These are phyloP conservation scores for Annona squamosa DNA, from an alignment of 164 flowering plant genomes.

Conservation along the genomic window DNA sequence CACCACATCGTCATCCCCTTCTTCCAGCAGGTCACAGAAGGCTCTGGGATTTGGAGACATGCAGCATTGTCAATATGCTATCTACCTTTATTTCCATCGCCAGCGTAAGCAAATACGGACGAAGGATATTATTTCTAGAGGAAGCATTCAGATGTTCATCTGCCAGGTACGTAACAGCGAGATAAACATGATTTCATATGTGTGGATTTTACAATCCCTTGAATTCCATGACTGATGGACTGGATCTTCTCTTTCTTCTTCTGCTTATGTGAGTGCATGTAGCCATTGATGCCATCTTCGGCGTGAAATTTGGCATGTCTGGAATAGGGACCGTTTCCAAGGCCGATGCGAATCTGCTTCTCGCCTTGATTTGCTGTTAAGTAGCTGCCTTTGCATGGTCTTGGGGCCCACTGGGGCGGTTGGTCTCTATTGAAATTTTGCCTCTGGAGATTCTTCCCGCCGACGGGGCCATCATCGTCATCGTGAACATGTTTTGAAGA, in stretches of 20 bases:
- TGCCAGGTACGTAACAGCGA: slow-evolving; percentile 6
- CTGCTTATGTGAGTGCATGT: slow-evolving; percentile 1
- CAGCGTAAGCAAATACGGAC: slow-evolving; percentile 14
- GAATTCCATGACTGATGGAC: too few species aligned
- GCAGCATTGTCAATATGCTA: slow-evolving; percentile 13
- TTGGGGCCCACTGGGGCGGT: slow-evolving; percentile 25
- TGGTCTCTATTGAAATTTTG: slow-evolving; percentile 22
- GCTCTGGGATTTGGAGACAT: slow-evolving; percentile 19
- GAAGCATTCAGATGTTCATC: slow-evolving; percentile 20
- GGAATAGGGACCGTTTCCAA: slow-evolving; percentile 13
- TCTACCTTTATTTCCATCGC: slow-evolving; percentile 20
- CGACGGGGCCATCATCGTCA: slow-evolving; percentile 19
- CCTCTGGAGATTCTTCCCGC: slow-evolving; percentile 21
- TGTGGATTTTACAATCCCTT: too few species aligned
- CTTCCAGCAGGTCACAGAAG: slow-evolving; percentile 23
- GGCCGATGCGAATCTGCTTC: slow-evolving; percentile 7
- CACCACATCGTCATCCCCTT: slow-evolving; percentile 16
- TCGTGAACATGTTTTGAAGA: slow-evolving; percentile 15
- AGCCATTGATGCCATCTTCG: slow-evolving; percentile 11
- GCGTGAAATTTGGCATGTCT: slow-evolving; percentile 13
- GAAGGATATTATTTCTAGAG: slow-evolving; percentile 20
- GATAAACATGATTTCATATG: too few species aligned
- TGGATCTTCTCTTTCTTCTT: background rate
- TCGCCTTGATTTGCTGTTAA: slow-evolving; percentile 17
- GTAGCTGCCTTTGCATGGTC: slow-evolving; percentile 24